A percentile compares a stretch with the other conserved stretches of the same genome.
Conservation (phyloP, 345 rosid genomes). For the Rhodomyrtus tomentosa region DNA sequence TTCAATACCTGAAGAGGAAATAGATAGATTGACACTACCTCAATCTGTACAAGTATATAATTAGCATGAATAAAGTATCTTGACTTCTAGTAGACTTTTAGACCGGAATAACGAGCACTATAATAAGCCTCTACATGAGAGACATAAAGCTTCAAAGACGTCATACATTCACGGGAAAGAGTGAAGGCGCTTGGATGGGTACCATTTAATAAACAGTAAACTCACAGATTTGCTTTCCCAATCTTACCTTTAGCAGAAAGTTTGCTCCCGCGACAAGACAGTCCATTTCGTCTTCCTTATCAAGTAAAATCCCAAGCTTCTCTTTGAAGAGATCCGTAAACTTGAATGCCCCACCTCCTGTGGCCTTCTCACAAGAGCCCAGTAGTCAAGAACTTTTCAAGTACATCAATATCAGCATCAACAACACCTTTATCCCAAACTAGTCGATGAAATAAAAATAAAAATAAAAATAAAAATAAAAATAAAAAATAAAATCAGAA, state of each 20-base stretch:
- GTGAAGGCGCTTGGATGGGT: neutral
- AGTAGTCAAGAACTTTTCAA: neutral
- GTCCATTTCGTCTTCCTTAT: constrained; percentile 94
- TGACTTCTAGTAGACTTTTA: neutral
- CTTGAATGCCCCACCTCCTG: constrained; percentile 97
- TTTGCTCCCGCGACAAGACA: constrained; percentile 91
- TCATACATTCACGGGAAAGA: neutral
- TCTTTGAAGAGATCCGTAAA: constrained; percentile 85
- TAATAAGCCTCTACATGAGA: neutral
- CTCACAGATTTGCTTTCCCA: neutral
- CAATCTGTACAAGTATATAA: neutral
- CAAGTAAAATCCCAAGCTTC: constrained; percentile 70
- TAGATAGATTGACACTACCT: neutral
- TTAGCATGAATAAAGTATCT: neutral
- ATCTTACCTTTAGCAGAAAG: constrained; percentile 80
- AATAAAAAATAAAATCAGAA: no score
- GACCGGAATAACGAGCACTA: neutral
- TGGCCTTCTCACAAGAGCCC: constrained; percentile 50
- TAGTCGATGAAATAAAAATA: no score
- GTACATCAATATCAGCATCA: no score
- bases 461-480: no score
- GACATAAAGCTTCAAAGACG: neutral
- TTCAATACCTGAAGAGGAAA: neutral
- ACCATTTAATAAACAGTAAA: neutral
- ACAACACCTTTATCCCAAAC: no score